Base-by-base conservation (phyloP, 257 asterid genomes). In the Ilex asprella region DNA sequence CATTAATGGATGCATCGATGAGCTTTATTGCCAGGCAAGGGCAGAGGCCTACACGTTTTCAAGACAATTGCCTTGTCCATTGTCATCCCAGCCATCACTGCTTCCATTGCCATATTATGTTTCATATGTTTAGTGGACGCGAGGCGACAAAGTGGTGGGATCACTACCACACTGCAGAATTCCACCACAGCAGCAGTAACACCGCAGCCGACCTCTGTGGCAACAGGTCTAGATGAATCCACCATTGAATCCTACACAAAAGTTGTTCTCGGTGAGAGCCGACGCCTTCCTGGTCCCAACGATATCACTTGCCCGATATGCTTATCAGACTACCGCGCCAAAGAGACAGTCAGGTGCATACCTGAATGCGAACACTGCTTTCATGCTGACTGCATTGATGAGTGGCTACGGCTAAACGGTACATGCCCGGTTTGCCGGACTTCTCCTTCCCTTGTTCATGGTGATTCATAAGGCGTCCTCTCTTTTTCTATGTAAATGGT, bases 331-430 rank as follows among this genome's bases (percentile, higher is more conserved):
- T 91, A 91, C 57, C 43, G 64, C 6, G 84, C 96, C 0, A 84
- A 77, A 61, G 95, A 91, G 55, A 77, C 78, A 2, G 16, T 91
- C 1, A 70, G 85, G 62, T 67, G 92, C 65, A 79, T 91, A 15
- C 91, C 96, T 8, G 79, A 67, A 2, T 88, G 95, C 60, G 77
- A 83, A 2, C 98, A 91, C 61, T 91, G 95, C 68, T 88, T 91
- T 66, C 98, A 88, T 61, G 83, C 90, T 2, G 88, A 86, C 0
- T 91, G 96, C 51, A 81, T 88, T 29, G 98, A 91, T 62, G 94
- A 81, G 66, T 88, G 98, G 98, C 50, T 91, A 64, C 71, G 81
- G 54, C 35, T 75, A 62, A 84, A 91, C 27, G 70, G 82, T 14
- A 66, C 88, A 0, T 91, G 96, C 67, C 98, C 96, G 0, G 61